Evolutionary conservation across 306 rosid species (phyloP).

Genomic region (Cicer yamashitae): DNA sequence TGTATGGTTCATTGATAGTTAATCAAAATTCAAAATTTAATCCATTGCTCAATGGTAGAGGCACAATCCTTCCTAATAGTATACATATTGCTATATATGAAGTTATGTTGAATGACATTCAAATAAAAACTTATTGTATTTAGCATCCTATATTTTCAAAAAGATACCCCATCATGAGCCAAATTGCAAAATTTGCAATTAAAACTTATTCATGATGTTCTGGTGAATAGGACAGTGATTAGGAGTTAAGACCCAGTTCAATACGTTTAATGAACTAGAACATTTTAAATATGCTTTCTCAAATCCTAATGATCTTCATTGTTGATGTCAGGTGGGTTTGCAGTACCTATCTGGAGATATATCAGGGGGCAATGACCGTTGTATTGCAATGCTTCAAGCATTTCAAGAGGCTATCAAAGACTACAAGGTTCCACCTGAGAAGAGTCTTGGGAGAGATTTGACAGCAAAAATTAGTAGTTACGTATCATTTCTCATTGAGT

Average conservation of each 20-base stretch:
- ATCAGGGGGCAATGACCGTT: constrained; percentile 67
- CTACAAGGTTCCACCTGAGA: constrained; percentile 58
- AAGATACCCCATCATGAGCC: not conserved
- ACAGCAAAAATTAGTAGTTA: constrained; percentile 62
- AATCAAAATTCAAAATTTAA: constrained; percentile 27
- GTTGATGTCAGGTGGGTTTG: constrained; percentile 57
- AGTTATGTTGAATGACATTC: constrained; percentile 30
- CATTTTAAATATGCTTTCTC: constrained; percentile 30
- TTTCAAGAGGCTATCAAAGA: constrained; percentile 68
- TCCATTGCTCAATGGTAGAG: constrained; percentile 16
- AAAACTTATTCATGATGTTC: not conserved
- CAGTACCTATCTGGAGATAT: constrained; percentile 58
- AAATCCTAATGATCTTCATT: constrained; percentile 36
- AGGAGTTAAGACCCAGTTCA: constrained; percentile 25
- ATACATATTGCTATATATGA: not conserved
- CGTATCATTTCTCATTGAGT: constrained; percentile 64
- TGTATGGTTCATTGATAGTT: constrained; percentile 8
- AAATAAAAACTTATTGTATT: constrained; percentile 24
- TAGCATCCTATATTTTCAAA: constrained; percentile 4
- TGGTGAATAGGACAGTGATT: constrained; percentile 4
- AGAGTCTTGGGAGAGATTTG: constrained; percentile 57
- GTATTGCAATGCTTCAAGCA: constrained; percentile 68
- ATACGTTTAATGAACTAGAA: not conserved
- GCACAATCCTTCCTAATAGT: constrained; percentile 8
- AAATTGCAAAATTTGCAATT: constrained; percentile 8